These are phyloP conservation scores for Geranomyces variabilis DNA, from an alignment of 192 early-diverging fungal genomes.

Conservation along the genomic window DNA sequence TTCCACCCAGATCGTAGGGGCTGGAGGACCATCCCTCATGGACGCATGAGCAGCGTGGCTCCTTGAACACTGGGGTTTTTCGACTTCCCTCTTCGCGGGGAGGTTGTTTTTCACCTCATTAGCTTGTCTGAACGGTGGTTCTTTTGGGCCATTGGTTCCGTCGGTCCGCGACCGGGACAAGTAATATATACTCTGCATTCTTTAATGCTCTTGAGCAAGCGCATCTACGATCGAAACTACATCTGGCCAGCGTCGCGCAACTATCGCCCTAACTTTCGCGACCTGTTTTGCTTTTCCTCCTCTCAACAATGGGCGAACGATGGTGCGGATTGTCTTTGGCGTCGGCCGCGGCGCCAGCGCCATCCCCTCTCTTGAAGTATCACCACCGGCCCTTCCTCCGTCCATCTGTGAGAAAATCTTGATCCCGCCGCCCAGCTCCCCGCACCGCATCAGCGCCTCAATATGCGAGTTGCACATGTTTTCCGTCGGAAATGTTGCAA, in stretches of 20 bases:
- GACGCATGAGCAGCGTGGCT: no score
- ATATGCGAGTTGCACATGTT: conserved; percentile 42
- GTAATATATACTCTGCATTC: no score
- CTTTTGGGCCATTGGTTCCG: no score
- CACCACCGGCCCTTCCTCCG: neutral
- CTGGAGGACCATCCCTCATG: no score
- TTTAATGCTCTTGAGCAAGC: no score
- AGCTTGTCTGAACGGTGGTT: no score
- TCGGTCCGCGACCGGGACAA: no score
- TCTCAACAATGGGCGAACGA: neutral
- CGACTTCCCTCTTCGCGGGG: no score
- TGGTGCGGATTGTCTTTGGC: conserved; percentile 23
- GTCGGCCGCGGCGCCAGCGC: conserved; percentile 20
- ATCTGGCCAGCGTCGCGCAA: conserved; percentile 16
- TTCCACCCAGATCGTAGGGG: no score
- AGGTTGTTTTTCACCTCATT: no score
- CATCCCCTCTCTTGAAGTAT: neutral
- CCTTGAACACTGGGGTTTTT: no score
- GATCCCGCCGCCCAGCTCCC: conserved; percentile 4
- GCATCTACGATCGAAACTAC: neutral
- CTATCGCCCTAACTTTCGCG: conserved; percentile 1
- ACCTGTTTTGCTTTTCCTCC: conserved; percentile 8
- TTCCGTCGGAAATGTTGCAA: conserved; percentile 18
- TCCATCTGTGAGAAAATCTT: conserved; percentile 23
- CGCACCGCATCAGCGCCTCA: conserved; percentile 20